Percentiles rank a stretch among this genome's conserved stretches.
Evolutionary conservation across 2,329 filamentous ascomycete genomes (phyloP).

Genomic region (Chrysoporthe austroafricana): DNA sequence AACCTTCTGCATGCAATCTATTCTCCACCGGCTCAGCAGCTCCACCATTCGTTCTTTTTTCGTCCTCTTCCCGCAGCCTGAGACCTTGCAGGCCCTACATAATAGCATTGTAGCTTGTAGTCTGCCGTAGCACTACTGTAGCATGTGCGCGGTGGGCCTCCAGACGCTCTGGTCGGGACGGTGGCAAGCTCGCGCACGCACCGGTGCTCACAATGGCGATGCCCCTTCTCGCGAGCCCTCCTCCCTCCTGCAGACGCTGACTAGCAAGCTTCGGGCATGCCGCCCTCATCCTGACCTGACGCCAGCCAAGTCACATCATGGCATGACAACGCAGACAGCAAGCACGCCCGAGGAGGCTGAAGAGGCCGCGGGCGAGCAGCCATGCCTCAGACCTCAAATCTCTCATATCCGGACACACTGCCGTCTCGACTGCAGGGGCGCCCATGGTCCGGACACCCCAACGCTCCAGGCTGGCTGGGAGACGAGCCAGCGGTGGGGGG

Average conservation of each 20-base stretch:
- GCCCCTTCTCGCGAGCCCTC: neutral
- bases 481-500: neutral
- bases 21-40: neutral
- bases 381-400: neutral
- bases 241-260: neutral
- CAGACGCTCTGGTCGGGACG: neutral
- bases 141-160: neutral
- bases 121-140: neutral
- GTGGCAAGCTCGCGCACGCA: neutral
- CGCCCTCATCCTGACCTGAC: neutral
- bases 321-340: slow-evolving; percentile 1
- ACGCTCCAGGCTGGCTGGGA: slow-evolving; percentile 1
- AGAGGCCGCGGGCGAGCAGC: neutral
- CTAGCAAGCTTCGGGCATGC: slow-evolving; percentile 2
- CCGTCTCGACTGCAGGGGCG: neutral
- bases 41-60: slow-evolving; percentile 1
- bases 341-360: neutral
- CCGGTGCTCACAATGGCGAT: neutral
- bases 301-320: neutral
- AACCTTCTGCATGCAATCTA: slow-evolving; percentile 3
- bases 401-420: neutral
- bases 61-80: neutral
- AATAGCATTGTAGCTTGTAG: too few relatives aligned
- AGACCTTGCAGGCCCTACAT: neutral
- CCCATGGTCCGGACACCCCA: neutral